Conservation (phyloP, 257 asterid genomes). For the Lavandula angustifolia region DNA sequence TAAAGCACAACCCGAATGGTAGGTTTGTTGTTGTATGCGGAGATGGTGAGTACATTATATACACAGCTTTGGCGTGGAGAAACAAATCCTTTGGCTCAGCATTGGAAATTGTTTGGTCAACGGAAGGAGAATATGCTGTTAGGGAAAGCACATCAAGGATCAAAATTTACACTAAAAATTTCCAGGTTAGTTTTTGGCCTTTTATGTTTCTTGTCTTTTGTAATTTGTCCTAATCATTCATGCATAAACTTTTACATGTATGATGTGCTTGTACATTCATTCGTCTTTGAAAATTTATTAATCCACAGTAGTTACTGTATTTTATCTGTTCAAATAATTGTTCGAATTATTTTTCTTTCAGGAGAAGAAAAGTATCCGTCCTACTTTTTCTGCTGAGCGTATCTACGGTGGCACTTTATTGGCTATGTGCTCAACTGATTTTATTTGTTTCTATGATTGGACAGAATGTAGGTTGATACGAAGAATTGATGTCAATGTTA, state of each 20-base stretch:
- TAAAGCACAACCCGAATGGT: conserved; percentile 98
- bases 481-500: conserved; percentile 87
- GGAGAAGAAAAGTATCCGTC: conserved; percentile 98
- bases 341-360: conserved; percentile 43
- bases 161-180: conserved; percentile 78
- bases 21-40: conserved; percentile 98
- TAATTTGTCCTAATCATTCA: background rate
- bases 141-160: conserved; percentile 94
- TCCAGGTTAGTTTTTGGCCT: conserved; percentile 54
- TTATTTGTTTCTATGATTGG: conserved; percentile 94
- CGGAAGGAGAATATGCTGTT: conserved; percentile 97
- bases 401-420: conserved; percentile 80
- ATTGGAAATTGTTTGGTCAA: conserved; percentile 94
- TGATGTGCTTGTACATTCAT: background rate
- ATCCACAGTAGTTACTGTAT: background rate
- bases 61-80: conserved; percentile 99
- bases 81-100: conserved; percentile 95
- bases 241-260: background rate
- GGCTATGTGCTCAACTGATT: conserved; percentile 90
- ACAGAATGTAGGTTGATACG: conserved; percentile 87
- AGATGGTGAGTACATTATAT: conserved; percentile 92
- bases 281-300: background rate
- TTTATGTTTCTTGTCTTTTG: conserved; percentile 3
- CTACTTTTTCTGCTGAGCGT: conserved; percentile 91
- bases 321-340: conserved; percentile 24